Evolutionary conservation across 495 filamentous ascomycete species (phyloP), one percentile per base, ranked within the genome.

Genomic region (Penicillium roqueforti): DNA sequence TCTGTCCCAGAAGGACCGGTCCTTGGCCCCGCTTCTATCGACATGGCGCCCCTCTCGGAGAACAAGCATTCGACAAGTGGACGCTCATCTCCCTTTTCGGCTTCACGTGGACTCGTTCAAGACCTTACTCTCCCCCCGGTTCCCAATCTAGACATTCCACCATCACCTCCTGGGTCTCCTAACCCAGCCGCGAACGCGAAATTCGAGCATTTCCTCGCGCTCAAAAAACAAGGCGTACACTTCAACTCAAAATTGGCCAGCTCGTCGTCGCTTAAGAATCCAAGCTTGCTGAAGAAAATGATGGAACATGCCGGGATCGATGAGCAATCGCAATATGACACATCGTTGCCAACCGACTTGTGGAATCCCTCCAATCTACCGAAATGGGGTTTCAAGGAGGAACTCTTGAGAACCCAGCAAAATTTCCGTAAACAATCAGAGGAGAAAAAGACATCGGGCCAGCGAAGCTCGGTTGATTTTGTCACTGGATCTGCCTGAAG

Each of bases 171-270:
- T 0, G 85, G 85, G 16, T 87, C 88, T 13, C 89, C 91, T 2
- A 70, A 83, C 7, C 72, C 80, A 2, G 67, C 69, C 3, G 77
- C 83, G 1, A 88, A 83, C 48, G 77, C 79, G 46, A 96, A 95
- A 58, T 88, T 96, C 59, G 76, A 82, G 47, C 86, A 86, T 61
- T 97, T 98, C 68, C 82, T 96, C 1, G 76, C 81, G 22, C 76
- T 97, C 40, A 98, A 97, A 70, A 84, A 83, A 47, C 83, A 89
- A 58, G 89, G 88, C 3, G 75, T 90, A 28, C 95, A 98, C 72
- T 97, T 98, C 77, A 97, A 98, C 67, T 77, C 85, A 54, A 87
- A 89, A 47, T 76, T 97, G 1, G 82, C 86, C 19, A 75, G 74
- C 37, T 88, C 86, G 3, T 73, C 82, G 1, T 84, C 87, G 0